A percentile compares a stretch with the other conserved stretches of the same genome.
phyloP scores from a whole-genome alignment of 306 rosid genomes.

The Fragaria nilgerrensis region DNA sequence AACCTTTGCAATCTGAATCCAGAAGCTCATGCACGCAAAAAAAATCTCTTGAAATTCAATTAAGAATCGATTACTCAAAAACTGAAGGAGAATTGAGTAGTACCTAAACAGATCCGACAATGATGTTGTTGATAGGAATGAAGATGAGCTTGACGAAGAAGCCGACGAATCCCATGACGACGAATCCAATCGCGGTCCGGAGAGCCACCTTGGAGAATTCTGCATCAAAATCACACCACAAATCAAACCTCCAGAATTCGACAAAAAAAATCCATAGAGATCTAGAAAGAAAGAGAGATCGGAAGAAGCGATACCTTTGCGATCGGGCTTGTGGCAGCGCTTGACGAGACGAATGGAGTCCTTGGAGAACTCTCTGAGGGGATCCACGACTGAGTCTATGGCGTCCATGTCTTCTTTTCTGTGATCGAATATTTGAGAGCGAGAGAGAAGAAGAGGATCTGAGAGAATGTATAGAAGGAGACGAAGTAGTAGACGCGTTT shows the following conservation, averaged over 20 bases:
- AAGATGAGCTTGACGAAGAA: constrained; percentile 53
- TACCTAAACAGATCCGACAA: constrained; percentile 49
- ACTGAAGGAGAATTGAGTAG: background rate
- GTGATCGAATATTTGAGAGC: background rate
- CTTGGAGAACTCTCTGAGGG: constrained; percentile 56
- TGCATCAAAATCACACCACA: constrained; percentile 17
- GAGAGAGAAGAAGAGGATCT: background rate
- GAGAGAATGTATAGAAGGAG: background rate
- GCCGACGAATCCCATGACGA: constrained; percentile 59
- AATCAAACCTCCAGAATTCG: background rate
- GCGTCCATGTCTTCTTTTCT: constrained; percentile 38
- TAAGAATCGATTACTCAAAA: background rate
- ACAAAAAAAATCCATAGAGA: background rate
- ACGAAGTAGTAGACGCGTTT: background rate
- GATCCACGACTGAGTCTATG: constrained; percentile 48
- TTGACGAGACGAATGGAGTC: constrained; percentile 55
- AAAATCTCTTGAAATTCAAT: background rate
- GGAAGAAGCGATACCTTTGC: constrained; percentile 31
- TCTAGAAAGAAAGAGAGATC: constrained; percentile 6
- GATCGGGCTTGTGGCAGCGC: constrained; percentile 59
- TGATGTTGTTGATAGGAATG: constrained; percentile 57
- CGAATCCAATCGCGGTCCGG: constrained; percentile 55
- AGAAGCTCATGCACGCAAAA: background rate
- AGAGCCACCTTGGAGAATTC: constrained; percentile 55
- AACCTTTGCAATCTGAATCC: background rate